Evolutionary conservation across 495 filamentous ascomycete genomes (phyloP).

Genomic region (Xylaria castorea): DNA sequence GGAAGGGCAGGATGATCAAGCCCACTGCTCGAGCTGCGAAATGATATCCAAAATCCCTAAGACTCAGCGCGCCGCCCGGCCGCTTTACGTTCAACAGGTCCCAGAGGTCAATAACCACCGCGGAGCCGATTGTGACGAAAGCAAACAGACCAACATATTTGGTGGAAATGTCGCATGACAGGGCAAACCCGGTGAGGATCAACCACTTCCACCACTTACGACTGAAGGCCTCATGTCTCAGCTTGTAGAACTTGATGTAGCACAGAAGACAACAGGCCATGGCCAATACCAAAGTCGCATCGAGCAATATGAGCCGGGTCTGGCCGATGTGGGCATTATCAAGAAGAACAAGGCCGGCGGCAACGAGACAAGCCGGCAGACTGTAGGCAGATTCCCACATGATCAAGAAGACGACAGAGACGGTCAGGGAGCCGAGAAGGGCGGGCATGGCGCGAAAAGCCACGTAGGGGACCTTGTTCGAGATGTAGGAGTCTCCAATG

Average conservation of each 20-base stretch:
- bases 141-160: constrained; percentile 98
- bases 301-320: constrained; percentile 92
- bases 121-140: constrained; percentile 95
- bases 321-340: constrained; percentile 99
- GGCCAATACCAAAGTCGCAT: constrained; percentile 90
- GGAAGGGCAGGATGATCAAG: constrained; percentile 87
- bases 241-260: constrained; percentile 98
- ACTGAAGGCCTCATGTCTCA: constrained; percentile 85
- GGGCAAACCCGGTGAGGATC: constrained; percentile 86
- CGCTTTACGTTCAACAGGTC: constrained; percentile 89
- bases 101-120: constrained; percentile 94
- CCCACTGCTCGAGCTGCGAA: constrained; percentile 83
- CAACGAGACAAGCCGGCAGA: constrained; percentile 86
- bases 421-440: constrained; percentile 86
- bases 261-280: constrained; percentile 93
- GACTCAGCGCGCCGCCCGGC: constrained; percentile 73
- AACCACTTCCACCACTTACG: constrained; percentile 99
- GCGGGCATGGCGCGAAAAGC: constrained; percentile 95
- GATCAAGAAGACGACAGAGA: constrained; percentile 92
- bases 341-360: constrained; percentile 86
- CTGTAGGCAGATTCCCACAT: constrained; percentile 99
- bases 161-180: constrained; percentile 97
- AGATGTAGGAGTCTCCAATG: constrained; percentile 97
- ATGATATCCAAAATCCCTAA: constrained; percentile 85
- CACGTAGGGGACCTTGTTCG: constrained; percentile 96